These are phyloP conservation scores for Plasmodium vivax DNA, from an alignment of 169 alveolate species.

Conservation along the genomic window DNA sequence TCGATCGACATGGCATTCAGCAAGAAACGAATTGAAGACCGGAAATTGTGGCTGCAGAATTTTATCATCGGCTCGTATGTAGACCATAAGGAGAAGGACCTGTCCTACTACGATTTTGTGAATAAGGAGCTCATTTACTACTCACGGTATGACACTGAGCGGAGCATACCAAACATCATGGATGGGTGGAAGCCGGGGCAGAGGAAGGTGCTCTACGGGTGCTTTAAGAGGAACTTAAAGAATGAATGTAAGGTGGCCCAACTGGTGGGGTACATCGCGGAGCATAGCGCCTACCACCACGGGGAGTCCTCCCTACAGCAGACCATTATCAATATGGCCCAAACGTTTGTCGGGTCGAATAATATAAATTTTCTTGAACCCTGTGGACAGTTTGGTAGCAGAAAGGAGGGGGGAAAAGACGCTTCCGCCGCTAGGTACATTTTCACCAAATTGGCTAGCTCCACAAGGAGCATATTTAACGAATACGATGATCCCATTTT, in stretches of 20 bases:
- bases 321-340: conserved; percentile 99
- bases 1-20: conserved; percentile 99
- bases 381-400: conserved; percentile 99
- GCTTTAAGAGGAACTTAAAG: conserved; percentile 96
- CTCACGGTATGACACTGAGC: conserved; percentile 96
- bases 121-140: conserved; percentile 98
- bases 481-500: conserved; percentile 95
- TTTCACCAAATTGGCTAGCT: conserved; percentile 90
- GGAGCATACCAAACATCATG: conserved; percentile 97
- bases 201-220: conserved; percentile 97
- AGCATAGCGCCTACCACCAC: conserved; percentile 99
- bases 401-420: conserved; percentile 98
- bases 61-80: conserved; percentile 77
- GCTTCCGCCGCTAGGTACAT: conserved; percentile 97
- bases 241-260: conserved; percentile 97
- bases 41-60: conserved; percentile 95
- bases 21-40: conserved; percentile 96
- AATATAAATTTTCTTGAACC: conserved; percentile 93
- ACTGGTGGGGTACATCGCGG: conserved; percentile 96
- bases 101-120: conserved; percentile 95
- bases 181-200: conserved; percentile 99
- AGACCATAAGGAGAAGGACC: conserved; percentile 81
- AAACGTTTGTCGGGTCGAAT: conserved; percentile 97
- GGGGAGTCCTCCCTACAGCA: conserved; percentile 98
- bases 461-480: conserved; percentile 92